phyloP scores from a whole-genome alignment of 805 yeast species.

The Candida ponderosae region DNA sequence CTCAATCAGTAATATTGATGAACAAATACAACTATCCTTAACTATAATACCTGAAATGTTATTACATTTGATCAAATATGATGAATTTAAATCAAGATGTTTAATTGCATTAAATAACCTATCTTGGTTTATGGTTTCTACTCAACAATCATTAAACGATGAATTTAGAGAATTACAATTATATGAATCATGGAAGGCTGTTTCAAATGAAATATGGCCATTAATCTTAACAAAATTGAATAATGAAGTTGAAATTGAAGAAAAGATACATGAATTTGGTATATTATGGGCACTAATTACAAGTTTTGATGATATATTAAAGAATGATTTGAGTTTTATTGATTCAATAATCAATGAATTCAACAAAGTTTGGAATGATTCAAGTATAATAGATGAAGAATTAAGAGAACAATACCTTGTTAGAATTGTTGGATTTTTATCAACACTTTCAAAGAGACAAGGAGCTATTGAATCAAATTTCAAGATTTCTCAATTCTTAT shows the following conservation, averaged over 20 bases:
- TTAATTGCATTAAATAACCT: conserved; percentile 67
- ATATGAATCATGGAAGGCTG: conserved; percentile 8
- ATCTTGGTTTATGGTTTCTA: conserved; percentile 42
- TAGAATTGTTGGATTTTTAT: conserved; percentile 44
- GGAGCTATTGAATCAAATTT: conserved; percentile 37
- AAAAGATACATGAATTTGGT: conserved; percentile 30
- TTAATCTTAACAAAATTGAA: conserved; percentile 9
- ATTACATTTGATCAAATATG: conserved; percentile 29
- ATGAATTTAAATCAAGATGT: conserved; percentile 46
- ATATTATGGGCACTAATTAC: conserved; percentile 34
- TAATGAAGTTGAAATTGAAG: conserved; percentile 17
- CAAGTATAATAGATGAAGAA: conserved; percentile 5
- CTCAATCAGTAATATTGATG: conserved; percentile 3
- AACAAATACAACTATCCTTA: conserved; percentile 11
- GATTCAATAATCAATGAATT: conserved; percentile 14
- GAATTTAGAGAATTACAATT: conserved; percentile 1
- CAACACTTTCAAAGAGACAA: conserved; percentile 38
- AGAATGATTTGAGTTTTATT: conserved; percentile 20
- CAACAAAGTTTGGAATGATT: conserved; percentile 7
- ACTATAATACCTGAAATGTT: conserved; percentile 27
- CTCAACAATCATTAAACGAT: conserved; percentile 8
- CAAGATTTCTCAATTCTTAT: conserved; percentile 36
- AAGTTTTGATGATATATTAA: conserved; percentile 15
- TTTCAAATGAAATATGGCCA: conserved; percentile 5
- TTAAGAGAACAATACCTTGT: conserved; percentile 31